These are phyloP conservation scores for Mallotus japonicus DNA, from an alignment of 441 rosid genomes.

Conservation along the genomic window DNA sequence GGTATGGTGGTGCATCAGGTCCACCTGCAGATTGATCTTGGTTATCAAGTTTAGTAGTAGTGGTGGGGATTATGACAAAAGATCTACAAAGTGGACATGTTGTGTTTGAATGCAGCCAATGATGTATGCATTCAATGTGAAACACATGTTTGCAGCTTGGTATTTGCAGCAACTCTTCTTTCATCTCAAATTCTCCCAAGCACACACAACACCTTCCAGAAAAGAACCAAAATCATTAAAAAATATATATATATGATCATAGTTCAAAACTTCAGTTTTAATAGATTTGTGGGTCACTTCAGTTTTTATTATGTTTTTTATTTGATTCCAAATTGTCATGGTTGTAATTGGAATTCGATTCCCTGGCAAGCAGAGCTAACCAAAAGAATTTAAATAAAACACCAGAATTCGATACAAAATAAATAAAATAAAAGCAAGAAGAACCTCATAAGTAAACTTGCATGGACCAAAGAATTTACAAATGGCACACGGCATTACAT, in stretches of 20 bases:
- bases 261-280: no score
- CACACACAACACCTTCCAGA: slow-evolving; percentile 80
- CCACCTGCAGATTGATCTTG: slow-evolving; percentile 15
- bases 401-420: not conserved
- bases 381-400: not conserved
- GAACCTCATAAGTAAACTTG: slow-evolving; percentile 7
- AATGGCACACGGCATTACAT: not conserved
- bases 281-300: no score
- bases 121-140: slow-evolving; percentile 74
- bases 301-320: no score
- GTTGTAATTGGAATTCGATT: slow-evolving; percentile 10
- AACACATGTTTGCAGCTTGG: slow-evolving; percentile 87
- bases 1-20: not conserved
- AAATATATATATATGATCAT: no score
- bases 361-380: not conserved
- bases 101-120: slow-evolving; percentile 80
- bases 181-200: slow-evolving; percentile 78
- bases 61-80: slow-evolving; percentile 41
- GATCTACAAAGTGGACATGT: slow-evolving; percentile 97
- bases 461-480: not conserved
- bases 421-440: not conserved
- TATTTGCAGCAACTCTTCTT: slow-evolving; percentile 79
- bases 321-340: not conserved
- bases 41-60: slow-evolving; percentile 26
- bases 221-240: not conserved